A percentile compares a stretch with the other conserved stretches of the same genome.
These are phyloP conservation scores for Boletus eberwhitei DNA, from an alignment of 768 basidiomycete genomes.

Conservation along the genomic window DNA sequence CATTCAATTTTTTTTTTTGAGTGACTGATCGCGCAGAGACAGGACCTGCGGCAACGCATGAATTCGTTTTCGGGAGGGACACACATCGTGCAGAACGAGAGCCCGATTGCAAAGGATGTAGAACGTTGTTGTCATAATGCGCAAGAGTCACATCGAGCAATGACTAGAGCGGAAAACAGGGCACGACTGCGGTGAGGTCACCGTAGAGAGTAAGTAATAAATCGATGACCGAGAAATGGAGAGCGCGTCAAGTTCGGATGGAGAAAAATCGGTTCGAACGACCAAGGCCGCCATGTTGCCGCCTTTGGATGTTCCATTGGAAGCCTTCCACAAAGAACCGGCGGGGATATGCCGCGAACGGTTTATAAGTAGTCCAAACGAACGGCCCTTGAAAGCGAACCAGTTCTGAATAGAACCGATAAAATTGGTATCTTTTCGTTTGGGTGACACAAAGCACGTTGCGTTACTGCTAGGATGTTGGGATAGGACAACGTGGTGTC, in stretches of 20 bases:
- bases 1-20: neutral
- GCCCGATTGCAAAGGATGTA: neutral
- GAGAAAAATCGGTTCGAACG: neutral
- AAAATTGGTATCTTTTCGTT: conserved; percentile 1
- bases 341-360: conserved; percentile 13
- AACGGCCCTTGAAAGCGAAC: conserved; percentile 4
- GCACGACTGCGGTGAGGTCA: conserved; percentile 9
- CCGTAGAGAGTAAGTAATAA: neutral
- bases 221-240: neutral
- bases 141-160: neutral
- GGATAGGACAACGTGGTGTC: conserved; percentile 12
- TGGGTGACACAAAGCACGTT: neutral
- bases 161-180: neutral
- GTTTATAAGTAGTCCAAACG: neutral
- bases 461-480: neutral
- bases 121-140: neutral
- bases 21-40: neutral
- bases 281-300: conserved; percentile 5
- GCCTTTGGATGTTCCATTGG: conserved; percentile 16
- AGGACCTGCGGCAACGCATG: neutral
- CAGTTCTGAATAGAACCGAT: conserved; percentile 1
- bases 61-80: neutral
- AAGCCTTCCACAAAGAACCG: conserved; percentile 17
- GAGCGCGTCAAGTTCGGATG: neutral
- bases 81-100: neutral